phyloP scores from a whole-genome alignment of 208 protist species.

The Acanthamoeba divionensis region DNA sequence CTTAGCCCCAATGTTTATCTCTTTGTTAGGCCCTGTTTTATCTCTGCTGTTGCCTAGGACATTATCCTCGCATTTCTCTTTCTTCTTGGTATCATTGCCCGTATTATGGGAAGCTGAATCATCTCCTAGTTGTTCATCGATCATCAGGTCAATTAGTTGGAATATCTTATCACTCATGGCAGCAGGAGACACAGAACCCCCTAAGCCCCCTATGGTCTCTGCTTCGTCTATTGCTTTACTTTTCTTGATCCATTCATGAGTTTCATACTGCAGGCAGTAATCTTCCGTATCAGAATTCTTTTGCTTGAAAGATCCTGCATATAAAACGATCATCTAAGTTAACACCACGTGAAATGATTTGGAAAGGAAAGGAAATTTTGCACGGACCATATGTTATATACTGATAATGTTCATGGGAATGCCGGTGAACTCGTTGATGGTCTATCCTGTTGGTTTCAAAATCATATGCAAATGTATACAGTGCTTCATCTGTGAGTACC shows the following conservation, averaged over 20 bases:
- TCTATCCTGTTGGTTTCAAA: not conserved
- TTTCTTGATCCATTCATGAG: not conserved
- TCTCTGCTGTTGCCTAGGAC: no score
- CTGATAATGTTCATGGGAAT: not conserved
- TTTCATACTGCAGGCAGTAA: constrained; percentile 33
- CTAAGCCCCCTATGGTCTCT: not conserved
- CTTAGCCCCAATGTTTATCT: not conserved
- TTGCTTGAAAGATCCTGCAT: not conserved
- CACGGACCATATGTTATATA: not conserved
- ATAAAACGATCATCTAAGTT: no score
- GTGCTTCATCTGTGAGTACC: not conserved
- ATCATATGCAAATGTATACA: constrained; percentile 51
- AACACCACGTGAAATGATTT: not conserved
- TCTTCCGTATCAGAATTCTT: not conserved
- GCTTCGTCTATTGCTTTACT: not conserved
- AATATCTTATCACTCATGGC: not conserved
- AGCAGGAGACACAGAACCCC: not conserved
- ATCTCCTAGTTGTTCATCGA: not conserved
- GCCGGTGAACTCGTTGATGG: not conserved
- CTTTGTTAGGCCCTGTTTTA: no score
- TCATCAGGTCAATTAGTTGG: not conserved
- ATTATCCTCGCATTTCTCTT: not conserved
- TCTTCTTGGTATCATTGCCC: not conserved
- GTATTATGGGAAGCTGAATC: not conserved
- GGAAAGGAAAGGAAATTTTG: not conserved